Percentiles rank a stretch among this genome's conserved stretches.
Conservation (phyloP, 257 asterid genomes). For the Buddleja alternifolia region DNA sequence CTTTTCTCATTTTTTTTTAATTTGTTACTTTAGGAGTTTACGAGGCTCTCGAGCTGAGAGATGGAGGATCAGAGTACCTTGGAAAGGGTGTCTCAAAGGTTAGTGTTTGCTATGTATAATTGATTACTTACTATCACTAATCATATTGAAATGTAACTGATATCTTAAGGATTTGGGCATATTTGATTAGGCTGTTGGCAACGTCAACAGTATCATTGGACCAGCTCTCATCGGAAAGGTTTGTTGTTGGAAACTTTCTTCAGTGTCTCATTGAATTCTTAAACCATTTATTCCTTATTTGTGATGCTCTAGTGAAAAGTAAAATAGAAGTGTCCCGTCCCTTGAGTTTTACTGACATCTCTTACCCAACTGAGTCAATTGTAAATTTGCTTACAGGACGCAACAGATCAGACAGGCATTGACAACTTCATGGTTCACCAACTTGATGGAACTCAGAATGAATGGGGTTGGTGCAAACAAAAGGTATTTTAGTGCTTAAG, state of each 20-base stretch:
- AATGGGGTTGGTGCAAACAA: constrained; percentile 99
- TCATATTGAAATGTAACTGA: not conserved
- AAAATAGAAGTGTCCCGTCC: not conserved
- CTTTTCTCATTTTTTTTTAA: not conserved
- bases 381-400: constrained; percentile 53
- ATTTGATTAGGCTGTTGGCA: constrained; percentile 70
- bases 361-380: constrained; percentile 11
- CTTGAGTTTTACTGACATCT: not conserved
- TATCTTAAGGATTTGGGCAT: not conserved
- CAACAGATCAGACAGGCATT: constrained; percentile 83
- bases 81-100: constrained; percentile 99
- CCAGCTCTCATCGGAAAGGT: constrained; percentile 99
- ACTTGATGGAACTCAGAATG: constrained; percentile 95
- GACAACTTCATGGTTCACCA: constrained; percentile 95
- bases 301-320: not conserved
- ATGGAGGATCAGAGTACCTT: constrained; percentile 96
- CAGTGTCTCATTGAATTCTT: not conserved
- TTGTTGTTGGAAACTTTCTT: constrained; percentile 19
- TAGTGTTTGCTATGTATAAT: constrained; percentile 14
- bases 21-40: constrained; percentile 61
- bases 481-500: constrained; percentile 55
- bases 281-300: not conserved
- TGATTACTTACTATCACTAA: not conserved
- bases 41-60: constrained; percentile 98
- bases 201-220: constrained; percentile 82